phyloP scores from a whole-genome alignment of 345 rosid species.

The Murraya koenigii region DNA sequence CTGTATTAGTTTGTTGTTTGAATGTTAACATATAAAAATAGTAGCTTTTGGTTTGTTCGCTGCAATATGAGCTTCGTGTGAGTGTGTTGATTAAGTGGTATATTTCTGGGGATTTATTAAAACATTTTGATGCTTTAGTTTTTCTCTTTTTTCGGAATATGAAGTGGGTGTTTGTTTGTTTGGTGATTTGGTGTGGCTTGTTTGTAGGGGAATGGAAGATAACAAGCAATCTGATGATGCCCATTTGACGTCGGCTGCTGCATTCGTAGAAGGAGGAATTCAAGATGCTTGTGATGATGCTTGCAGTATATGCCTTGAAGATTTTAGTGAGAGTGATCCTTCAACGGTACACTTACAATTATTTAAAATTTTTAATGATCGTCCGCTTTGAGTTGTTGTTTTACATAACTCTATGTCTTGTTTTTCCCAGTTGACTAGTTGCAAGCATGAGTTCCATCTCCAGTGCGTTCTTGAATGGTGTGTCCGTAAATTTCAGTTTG shows the following conservation, averaged over 20 bases:
- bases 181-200: constrained; percentile 28
- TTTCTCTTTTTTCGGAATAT: neutral
- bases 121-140: neutral
- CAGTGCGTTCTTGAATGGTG: constrained; percentile 99
- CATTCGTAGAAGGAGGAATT: constrained; percentile 96
- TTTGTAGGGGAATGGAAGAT: constrained; percentile 34
- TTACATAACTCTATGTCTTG: neutral
- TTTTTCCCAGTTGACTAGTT: constrained; percentile 64
- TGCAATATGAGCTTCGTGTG: too few species aligned
- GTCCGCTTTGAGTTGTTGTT: neutral
- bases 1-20: neutral
- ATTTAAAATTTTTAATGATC: neutral
- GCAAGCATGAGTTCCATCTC: constrained; percentile 98
- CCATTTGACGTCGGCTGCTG: constrained; percentile 83
- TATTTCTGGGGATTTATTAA: neutral
- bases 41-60: neutral
- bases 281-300: constrained; percentile 97
- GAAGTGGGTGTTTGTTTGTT: neutral
- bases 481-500: constrained; percentile 1
- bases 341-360: constrained; percentile 52
- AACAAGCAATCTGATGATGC: constrained; percentile 45
- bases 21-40: neutral
- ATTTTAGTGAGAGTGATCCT: constrained; percentile 76
- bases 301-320: constrained; percentile 97
- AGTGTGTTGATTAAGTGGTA: neutral